Percentiles rank a stretch among this genome's conserved stretches.
Conservation (phyloP, 352 stramenopile species). For the Peronosclerospora sorghi region DNA sequence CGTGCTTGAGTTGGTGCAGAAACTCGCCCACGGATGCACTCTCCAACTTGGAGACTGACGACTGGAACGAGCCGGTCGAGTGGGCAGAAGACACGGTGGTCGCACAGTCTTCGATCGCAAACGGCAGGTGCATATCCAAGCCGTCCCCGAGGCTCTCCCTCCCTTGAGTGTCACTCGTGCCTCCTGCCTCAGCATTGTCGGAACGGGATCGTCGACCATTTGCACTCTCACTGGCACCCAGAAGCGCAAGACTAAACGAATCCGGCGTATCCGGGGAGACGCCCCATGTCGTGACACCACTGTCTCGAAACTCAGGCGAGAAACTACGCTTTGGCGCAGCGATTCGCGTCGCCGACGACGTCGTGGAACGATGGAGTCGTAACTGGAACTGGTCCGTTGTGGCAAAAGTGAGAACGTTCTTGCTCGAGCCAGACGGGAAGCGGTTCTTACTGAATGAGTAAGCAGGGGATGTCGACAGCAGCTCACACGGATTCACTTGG, state of each 20-base stretch:
- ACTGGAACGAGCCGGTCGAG: slow-evolving; percentile 10
- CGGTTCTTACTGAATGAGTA: slow-evolving; percentile 71
- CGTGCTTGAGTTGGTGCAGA: slow-evolving; percentile 70
- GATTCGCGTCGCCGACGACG: slow-evolving; percentile 8
- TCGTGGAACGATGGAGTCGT: slow-evolving; percentile 13
- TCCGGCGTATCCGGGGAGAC: slow-evolving; percentile 59
- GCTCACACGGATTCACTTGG: slow-evolving; percentile 49
- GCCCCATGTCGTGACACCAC: slow-evolving; percentile 42
- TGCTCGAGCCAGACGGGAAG: slow-evolving; percentile 30
- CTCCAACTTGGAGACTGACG: slow-evolving; percentile 25
- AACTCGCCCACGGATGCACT: slow-evolving; percentile 66
- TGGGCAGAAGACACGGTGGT: slow-evolving; percentile 27
- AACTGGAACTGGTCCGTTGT: slow-evolving; percentile 44
- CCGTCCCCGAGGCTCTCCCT: slow-evolving; percentile 12
- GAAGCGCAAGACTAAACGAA: slow-evolving; percentile 44
- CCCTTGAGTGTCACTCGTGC: background rate
- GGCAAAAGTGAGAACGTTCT: slow-evolving; percentile 38
- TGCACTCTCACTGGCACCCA: slow-evolving; percentile 13
- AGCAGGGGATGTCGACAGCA: slow-evolving; percentile 59
- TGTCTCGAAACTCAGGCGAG: slow-evolving; percentile 53
- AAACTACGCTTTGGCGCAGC: slow-evolving; percentile 34
- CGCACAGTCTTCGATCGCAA: slow-evolving; percentile 41
- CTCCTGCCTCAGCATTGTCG: slow-evolving; percentile 6
- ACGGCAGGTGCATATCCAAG: slow-evolving; percentile 46
- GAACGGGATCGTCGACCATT: slow-evolving; percentile 23